phyloP scores from a whole-genome alignment of 148 eudicot genomes.

The Mesembryanthemum crystallinum region DNA sequence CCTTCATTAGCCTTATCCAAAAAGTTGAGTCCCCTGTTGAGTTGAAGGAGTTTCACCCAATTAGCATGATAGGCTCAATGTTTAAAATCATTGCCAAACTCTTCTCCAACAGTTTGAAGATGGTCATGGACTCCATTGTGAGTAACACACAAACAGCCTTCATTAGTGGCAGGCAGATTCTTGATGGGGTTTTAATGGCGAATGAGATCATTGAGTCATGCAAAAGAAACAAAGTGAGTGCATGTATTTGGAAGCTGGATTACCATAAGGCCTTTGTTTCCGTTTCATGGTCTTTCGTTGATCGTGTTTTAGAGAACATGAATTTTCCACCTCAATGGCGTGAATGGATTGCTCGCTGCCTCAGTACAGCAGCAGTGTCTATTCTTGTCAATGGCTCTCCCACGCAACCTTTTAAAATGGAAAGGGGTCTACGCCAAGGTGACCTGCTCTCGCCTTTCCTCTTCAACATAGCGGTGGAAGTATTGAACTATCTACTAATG shows the following conservation, averaged over 20 bases:
- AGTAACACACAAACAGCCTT: neutral
- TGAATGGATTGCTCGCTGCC: neutral
- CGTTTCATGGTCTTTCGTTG: neutral
- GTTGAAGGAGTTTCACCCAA: neutral
- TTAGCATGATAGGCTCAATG: neutral
- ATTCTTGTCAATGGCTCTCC: constrained; percentile 12
- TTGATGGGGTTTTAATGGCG: neutral
- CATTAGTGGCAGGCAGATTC: neutral
- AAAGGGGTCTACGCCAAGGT: neutral
- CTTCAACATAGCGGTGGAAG: neutral
- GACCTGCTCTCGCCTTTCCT: neutral
- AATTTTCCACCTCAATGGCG: neutral
- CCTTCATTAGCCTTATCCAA: neutral
- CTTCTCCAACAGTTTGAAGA: neutral
- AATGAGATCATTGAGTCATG: neutral
- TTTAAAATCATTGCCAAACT: neutral
- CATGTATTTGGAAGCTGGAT: neutral
- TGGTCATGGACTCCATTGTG: neutral
- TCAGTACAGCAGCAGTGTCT: neutral
- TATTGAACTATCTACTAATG: neutral
- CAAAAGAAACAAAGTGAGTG: neutral
- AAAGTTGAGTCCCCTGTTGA: neutral
- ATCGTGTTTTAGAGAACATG: neutral
- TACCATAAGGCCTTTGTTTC: neutral
- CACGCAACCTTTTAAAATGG: neutral